A percentile compares a stretch with the other conserved stretches of the same genome.
phyloP scores from a whole-genome alignment of 129 eudicot genomes.

The Saposhnikovia divaricata region DNA sequence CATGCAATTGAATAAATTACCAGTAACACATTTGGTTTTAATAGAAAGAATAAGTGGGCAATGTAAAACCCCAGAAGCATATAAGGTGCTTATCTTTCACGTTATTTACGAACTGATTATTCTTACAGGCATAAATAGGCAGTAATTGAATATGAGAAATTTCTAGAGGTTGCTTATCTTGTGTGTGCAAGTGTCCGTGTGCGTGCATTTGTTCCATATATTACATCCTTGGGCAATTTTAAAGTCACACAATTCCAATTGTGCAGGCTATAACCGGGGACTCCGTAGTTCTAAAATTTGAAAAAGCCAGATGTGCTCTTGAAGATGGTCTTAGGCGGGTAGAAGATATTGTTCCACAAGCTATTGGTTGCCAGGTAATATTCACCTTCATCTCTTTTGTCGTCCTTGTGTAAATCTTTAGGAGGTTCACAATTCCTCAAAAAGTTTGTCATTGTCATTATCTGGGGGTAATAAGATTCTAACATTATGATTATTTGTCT shows the following conservation, averaged over 20 bases:
- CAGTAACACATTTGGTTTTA: background rate
- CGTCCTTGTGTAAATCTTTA: background rate
- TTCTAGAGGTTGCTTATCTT: background rate
- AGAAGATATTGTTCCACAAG: constrained; percentile 88
- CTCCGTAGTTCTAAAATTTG: constrained; percentile 78
- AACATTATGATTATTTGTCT: background rate
- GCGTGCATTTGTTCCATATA: background rate
- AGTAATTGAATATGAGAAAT: background rate
- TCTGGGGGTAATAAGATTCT: too few species aligned
- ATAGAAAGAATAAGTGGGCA: background rate
- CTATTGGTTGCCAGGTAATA: constrained; percentile 84
- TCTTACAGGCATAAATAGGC: background rate
- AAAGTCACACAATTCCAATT: background rate
- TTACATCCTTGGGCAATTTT: background rate
- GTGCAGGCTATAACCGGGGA: constrained; percentile 96
- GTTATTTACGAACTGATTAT: background rate
- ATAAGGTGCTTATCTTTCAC: background rate
- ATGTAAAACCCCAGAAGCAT: background rate
- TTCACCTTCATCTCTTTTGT: background rate
- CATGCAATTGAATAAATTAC: background rate
- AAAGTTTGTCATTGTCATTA: background rate
- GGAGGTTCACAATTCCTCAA: background rate
- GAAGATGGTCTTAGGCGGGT: constrained; percentile 79
- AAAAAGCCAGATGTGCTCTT: constrained; percentile 77
- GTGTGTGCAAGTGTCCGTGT: background rate